phyloP scores from a whole-genome alignment of 345 rosid genomes.

The Boechera retrofracta region DNA sequence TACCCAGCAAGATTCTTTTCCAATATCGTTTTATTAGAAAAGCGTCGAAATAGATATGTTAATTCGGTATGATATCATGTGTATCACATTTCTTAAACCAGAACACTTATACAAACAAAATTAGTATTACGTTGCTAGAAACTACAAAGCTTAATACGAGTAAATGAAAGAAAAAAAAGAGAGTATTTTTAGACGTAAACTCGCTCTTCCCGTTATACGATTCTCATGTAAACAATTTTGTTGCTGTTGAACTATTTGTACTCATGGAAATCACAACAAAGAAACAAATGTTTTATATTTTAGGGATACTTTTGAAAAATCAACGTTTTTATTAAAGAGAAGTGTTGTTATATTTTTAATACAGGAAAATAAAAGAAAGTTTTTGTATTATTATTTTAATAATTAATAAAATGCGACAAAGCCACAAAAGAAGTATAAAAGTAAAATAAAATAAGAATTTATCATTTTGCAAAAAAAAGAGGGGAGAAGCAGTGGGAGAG shows the following conservation, averaged over 20 bases:
- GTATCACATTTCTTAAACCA: no score
- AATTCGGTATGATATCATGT: no score
- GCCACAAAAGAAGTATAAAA: constrained; percentile 1
- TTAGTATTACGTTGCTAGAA: no score
- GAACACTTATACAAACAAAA: no score
- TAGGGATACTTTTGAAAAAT: background rate
- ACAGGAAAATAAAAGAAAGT: background rate
- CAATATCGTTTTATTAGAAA: background rate
- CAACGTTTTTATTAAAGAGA: background rate
- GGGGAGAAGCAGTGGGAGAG: constrained; percentile 10
- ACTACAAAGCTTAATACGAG: no score
- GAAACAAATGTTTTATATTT: background rate
- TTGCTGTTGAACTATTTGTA: no score
- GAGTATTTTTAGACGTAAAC: no score
- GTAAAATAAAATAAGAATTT: background rate
- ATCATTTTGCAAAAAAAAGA: constrained; percentile 6
- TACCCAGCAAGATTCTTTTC: constrained; percentile 11
- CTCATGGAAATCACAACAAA: background rate
- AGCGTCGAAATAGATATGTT: no score
- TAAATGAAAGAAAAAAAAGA: no score
- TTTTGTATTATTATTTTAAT: background rate
- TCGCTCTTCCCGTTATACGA: no score
- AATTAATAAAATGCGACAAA: background rate
- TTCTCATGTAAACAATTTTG: no score
- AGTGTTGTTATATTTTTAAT: background rate